A percentile compares a stretch with the other conserved stretches of the same genome.
Conservation (phyloP, 176 grass and related monocot genomes). For the Triticum dicoccoides region DNA sequence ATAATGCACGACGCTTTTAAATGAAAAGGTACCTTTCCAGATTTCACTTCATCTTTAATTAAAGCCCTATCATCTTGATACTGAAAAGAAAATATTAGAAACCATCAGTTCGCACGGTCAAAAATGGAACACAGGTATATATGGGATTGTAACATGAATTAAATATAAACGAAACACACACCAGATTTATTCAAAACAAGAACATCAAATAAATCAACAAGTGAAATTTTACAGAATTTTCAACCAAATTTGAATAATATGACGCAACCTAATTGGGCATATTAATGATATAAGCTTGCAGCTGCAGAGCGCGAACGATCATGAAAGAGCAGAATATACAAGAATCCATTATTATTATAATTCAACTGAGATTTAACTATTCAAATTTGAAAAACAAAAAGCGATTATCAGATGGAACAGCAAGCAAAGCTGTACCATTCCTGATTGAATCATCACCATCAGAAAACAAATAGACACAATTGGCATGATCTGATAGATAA, state of each 20-base stretch:
- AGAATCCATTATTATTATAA: background rate
- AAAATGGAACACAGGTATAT: background rate
- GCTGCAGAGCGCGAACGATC: background rate
- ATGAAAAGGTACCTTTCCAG: constrained; percentile 25
- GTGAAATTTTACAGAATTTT: background rate
- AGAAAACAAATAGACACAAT: background rate
- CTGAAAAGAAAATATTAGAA: background rate
- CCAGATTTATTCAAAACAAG: background rate
- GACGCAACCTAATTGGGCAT: background rate
- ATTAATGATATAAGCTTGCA: background rate
- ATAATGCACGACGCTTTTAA: background rate
- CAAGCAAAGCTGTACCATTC: background rate
- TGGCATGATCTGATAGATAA: background rate
- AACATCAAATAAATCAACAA: constrained; percentile 1
- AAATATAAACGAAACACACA: background rate
- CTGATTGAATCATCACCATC: background rate
- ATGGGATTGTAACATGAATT: background rate
- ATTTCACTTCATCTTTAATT: constrained; percentile 34
- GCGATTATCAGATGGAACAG: background rate
- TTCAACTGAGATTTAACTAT: background rate
- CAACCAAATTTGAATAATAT: background rate
- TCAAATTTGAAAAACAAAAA: background rate
- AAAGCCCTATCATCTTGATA: constrained; percentile 31
- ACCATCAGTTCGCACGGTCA: background rate
- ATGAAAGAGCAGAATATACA: background rate